phyloP scores from a whole-genome alignment of 495 filamentous ascomycete genomes.

The Margaritispora aquatica region DNA sequence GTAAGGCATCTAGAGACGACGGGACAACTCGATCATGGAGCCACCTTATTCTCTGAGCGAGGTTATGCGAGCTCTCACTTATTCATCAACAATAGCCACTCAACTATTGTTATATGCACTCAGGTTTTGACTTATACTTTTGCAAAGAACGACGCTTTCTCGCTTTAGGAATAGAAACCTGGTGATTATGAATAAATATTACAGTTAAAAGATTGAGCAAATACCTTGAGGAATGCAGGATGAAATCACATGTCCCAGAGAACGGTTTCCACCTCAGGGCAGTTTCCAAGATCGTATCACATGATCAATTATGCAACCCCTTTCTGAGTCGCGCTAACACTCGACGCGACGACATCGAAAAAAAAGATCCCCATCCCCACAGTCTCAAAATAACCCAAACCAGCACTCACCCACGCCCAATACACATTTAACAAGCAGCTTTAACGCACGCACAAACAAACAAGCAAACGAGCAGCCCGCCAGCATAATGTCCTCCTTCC shows the following conservation, averaged over 20 bases:
- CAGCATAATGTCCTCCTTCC: conserved; percentile 17
- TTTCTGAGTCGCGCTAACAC: background rate
- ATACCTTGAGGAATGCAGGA: too few species aligned
- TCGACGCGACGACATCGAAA: background rate
- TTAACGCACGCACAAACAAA: background rate
- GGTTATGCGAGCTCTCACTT: too few species aligned
- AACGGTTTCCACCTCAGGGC: too few species aligned
- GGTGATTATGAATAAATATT: too few species aligned
- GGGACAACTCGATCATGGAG: too few species aligned
- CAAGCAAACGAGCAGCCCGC: conserved; percentile 5
- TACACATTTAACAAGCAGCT: background rate
- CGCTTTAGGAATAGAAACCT: too few species aligned
- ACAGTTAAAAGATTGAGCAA: too few species aligned
- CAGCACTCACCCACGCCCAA: background rate
- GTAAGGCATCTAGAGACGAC: too few species aligned
- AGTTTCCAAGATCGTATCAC: too few species aligned
- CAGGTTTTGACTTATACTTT: background rate
- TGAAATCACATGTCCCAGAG: too few species aligned
- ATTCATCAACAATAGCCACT: background rate
- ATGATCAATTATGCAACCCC: background rate
- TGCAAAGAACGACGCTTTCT: too few species aligned
- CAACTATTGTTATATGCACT: background rate
- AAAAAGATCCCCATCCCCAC: background rate
- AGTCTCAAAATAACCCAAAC: background rate
- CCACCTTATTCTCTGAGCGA: too few species aligned